Base-by-base conservation (phyloP, 495 filamentous ascomycete species). In the Antarctomyces pellizariae region DNA sequence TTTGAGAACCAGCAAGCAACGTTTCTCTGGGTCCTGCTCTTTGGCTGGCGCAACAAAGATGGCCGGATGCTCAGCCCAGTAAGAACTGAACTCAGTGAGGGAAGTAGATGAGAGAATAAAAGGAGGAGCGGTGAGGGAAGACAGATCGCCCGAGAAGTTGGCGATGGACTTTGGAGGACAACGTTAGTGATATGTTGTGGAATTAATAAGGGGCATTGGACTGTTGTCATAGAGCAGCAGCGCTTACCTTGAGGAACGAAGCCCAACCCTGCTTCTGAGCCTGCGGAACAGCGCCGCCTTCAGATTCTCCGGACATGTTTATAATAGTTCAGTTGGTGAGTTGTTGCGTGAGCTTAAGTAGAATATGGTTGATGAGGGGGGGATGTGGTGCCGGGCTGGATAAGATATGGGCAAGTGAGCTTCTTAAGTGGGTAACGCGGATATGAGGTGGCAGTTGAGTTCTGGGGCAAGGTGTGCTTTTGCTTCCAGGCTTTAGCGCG, bases 141-240 rank as follows among this genome's bases (percentile, higher is more conserved):
- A 75, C 23, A 97, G 67, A 41, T 97, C 86, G 40, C 89, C 86
- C 51, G 79, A 91, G 59, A 93, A 95, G 11, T 79, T 86, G 19
- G 86, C 78, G 41, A 97, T 80, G 15, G 83, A 89, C 79, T 89
- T 24, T 24, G 14, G 14, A n/a, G 9, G 12, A 12, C 17, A 13
- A 13, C 25, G 14, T 7, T 14, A 18, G 2, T 10, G 18, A 18
- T 19, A 16, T 5, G 5, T 3, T 25, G 15, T 31, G 6, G 13
- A 3, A 29, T 6, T 9, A 7, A 16, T 1, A 7, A 8, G 18
- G 8, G n/a, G 9, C 22, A n/a, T n/a, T n/a, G n/a, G 12, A 7
- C 20, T 1, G 14, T 30, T 30, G 31, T 33, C 7, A 32, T 24
- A 16, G 14, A n/a, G 17, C 13, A 19, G 28, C 25, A 28, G 32